Evolutionary conservation across 2,329 filamentous ascomycete species (phyloP), one percentile per base, ranked within the genome.

Genomic region (Magnaporthiopsis poae): DNA sequence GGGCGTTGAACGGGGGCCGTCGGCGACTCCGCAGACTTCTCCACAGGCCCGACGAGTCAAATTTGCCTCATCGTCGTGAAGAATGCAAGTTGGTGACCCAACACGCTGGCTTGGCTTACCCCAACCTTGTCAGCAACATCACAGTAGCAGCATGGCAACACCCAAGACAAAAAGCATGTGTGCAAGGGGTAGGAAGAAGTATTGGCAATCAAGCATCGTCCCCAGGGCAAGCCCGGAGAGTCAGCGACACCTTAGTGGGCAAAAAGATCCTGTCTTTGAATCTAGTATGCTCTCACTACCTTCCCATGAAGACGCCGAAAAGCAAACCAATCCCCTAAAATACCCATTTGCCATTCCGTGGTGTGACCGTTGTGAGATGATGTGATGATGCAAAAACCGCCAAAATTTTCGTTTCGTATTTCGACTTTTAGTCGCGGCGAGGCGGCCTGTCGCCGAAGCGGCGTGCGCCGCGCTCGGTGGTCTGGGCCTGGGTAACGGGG

Each of bases 201-300:
- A 68, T 84, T 96, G 92, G 92, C 92, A 87, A 92, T 96, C 92
- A 91, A 96, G 91, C 91, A 77, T 95, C 87, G 85, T 91, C 88
- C 81, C 83, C 81, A 74, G 78, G 78, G 74, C 74, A 67, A 71
- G 72, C 75, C 76, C 75, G 74, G 80, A 86, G 88, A 92, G 83
- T 94, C 90, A 79, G 91, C 92, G 92, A 96, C 92, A 96, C 92
- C 92, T 92, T 84, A 75, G 80, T 83, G 82, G 80, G 79, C 78
- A 79, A 78, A 78, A 79, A 83, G 81, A 84, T 84, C 82, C 81
- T 78, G 81, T 78, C 39, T 80, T 83, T 80, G 82, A 56, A 86
- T 82, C 84, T 86, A 83, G 79, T 79, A 79, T 78, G 77, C 78
- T 78, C 81, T 82, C 81, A 83, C 80, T 84, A 80, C 78, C 79